Percentiles rank a stretch among this genome's conserved stretches.
Conservation (phyloP, 208 protist species). For the Acanthamoeba polyphaga region DNA sequence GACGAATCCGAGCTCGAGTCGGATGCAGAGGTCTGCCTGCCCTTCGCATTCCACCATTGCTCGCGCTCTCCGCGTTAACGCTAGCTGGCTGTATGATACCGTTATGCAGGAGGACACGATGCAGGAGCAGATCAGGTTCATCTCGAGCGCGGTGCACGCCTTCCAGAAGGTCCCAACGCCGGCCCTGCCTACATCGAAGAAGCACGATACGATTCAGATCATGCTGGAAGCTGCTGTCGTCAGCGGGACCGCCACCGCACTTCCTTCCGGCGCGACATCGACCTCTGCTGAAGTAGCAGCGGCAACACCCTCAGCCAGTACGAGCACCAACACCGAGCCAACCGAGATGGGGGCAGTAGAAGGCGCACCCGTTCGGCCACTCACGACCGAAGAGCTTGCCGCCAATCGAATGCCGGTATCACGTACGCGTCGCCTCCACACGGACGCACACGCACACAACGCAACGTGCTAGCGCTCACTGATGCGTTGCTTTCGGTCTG, state of each 20-base stretch:
- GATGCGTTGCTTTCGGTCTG: not conserved
- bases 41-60: not conserved
- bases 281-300: not conserved
- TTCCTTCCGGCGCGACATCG: not conserved
- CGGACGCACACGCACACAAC: no score
- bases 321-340: no score
- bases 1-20: slow-evolving; percentile 30
- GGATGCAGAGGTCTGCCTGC: not conserved
- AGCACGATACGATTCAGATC: slow-evolving; percentile 1
- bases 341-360: no score
- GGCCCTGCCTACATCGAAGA: not conserved
- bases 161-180: not conserved
- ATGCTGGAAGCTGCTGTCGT: not conserved
- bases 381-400: not conserved
- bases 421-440: not conserved
- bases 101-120: not conserved
- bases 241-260: not conserved
- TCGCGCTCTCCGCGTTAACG: no score
- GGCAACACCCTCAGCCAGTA: not conserved
- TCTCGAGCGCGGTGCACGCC: slow-evolving; percentile 22
- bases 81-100: no score
- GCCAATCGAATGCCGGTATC: not conserved
- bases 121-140: not conserved
- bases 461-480: not conserved
- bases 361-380: not conserved